Conservation (phyloP, 768 basidiomycete genomes). For the Artomyces pyxidatus region DNA sequence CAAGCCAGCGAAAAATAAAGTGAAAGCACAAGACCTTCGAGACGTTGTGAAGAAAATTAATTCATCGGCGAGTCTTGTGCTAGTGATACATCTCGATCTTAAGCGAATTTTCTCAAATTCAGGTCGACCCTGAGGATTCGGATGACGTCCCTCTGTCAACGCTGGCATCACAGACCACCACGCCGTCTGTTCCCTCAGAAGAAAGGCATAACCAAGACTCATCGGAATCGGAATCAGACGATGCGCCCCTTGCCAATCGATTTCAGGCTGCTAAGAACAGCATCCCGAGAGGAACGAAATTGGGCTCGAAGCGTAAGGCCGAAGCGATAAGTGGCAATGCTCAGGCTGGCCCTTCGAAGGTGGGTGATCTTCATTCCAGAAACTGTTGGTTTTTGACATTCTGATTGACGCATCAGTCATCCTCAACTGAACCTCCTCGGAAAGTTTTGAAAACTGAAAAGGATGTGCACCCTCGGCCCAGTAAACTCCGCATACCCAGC, state of each 20-base stretch:
- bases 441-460: slow-evolving; percentile 2
- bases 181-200: not conserved
- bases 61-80: not conserved
- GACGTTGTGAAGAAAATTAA: not conserved
- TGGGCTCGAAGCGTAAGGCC: not conserved
- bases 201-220: no score
- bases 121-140: slow-evolving; percentile 6
- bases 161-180: not conserved
- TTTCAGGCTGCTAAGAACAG: not conserved
- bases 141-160: slow-evolving; percentile 7
- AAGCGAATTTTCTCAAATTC: no score
- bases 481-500: not conserved
- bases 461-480: no score
- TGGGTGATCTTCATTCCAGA: not conserved
- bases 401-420: not conserved
- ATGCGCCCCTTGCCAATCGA: slow-evolving; percentile 1
- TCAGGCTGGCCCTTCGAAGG: not conserved
- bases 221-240: slow-evolving; percentile 2
- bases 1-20: not conserved
- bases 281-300: not conserved
- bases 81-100: no score
- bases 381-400: not conserved
- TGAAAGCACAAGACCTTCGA: not conserved
- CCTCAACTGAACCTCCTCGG: not conserved
- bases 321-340: not conserved